A percentile compares a stretch with the other conserved stretches of the same genome.
These are phyloP conservation scores for Mucor sp. DNA, from an alignment of 371 early-diverging fungal genomes.

Conservation along the genomic window DNA sequence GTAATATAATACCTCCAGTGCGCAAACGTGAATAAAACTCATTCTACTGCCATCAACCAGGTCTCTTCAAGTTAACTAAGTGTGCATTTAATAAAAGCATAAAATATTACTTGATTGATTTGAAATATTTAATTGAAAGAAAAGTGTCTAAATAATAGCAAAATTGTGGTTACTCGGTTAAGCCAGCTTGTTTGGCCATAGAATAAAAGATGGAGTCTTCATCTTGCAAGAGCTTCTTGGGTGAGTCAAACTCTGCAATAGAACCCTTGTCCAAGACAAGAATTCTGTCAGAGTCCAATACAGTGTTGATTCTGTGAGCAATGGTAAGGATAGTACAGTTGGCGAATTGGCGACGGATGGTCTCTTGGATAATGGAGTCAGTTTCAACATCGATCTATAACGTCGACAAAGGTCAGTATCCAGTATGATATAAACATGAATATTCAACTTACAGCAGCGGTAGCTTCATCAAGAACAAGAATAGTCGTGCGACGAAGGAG, in stretches of 20 bases:
- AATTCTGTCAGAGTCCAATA: conserved; percentile 85
- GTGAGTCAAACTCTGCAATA: conserved; percentile 82
- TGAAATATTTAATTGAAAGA: background rate
- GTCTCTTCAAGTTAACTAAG: too few species aligned
- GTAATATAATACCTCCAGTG: too few species aligned
- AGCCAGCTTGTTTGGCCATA: conserved; percentile 76
- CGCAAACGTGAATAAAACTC: too few species aligned
- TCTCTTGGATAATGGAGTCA: conserved; percentile 81
- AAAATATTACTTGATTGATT: too few species aligned
- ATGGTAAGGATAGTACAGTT: conserved; percentile 92
- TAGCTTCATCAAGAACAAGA: conserved; percentile 93
- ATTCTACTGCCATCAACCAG: too few species aligned
- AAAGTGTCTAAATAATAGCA: background rate
- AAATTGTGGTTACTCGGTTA: conserved; percentile 30
- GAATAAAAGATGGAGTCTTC: conserved; percentile 68
- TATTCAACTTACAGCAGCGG: conserved; percentile 61
- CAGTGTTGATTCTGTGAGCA: conserved; percentile 91
- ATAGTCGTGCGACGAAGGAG: conserved; percentile 73
- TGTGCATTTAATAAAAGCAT: too few species aligned
- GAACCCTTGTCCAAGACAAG: conserved; percentile 80
- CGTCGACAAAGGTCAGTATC: background rate
- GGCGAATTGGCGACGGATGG: conserved; percentile 86
- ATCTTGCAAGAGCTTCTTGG: conserved; percentile 63
- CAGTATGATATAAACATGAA: background rate
- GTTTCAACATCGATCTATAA: conserved; percentile 79